Evolutionary conservation across 495 filamentous ascomycete species (phyloP).

Genomic region (Rhizodiscina lignyota): DNA sequence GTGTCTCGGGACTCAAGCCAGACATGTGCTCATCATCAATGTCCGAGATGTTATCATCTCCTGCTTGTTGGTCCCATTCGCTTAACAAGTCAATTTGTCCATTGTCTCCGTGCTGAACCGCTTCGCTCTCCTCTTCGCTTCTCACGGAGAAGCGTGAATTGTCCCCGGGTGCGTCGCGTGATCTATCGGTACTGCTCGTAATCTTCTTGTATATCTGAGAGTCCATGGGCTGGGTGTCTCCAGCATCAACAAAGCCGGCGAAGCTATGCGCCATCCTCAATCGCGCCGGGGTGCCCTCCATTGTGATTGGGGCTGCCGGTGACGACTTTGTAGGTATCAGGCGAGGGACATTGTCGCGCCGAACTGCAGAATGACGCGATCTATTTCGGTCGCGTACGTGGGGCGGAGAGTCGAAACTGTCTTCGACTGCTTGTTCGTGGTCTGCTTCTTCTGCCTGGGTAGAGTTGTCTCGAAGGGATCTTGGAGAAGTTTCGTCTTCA

Average conservation of each 20-base stretch:
- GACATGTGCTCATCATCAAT: too few relatives aligned
- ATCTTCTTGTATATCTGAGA: conserved; percentile 21
- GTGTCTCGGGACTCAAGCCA: conserved; percentile 1
- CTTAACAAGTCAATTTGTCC: conserved; percentile 1
- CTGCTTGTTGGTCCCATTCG: not conserved
- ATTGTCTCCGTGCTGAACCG: conserved; percentile 3
- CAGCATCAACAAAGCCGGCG: conserved; percentile 4
- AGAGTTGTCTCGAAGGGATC: too few relatives aligned
- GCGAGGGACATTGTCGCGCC: too few relatives aligned
- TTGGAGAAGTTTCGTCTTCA: too few relatives aligned
- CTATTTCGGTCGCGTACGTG: too few relatives aligned
- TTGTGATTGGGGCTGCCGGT: not conserved
- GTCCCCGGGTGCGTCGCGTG: not conserved
- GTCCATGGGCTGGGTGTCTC: conserved; percentile 23
- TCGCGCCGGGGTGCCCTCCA: not conserved
- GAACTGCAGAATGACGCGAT: too few relatives aligned
- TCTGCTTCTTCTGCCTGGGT: too few relatives aligned
- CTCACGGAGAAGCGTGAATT: conserved; percentile 3
- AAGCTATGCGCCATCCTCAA: not conserved
- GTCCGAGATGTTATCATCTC: conserved; percentile 1
- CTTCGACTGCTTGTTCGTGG: too few relatives aligned
- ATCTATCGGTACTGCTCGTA: conserved; percentile 8
- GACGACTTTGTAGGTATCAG: too few relatives aligned
- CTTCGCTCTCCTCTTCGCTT: conserved; percentile 4
- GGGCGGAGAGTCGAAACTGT: too few relatives aligned